Evolutionary conservation across 257 asterid genomes (phyloP), one percentile per base, ranked within the genome.

Genomic region (Perilla frutescens): DNA sequence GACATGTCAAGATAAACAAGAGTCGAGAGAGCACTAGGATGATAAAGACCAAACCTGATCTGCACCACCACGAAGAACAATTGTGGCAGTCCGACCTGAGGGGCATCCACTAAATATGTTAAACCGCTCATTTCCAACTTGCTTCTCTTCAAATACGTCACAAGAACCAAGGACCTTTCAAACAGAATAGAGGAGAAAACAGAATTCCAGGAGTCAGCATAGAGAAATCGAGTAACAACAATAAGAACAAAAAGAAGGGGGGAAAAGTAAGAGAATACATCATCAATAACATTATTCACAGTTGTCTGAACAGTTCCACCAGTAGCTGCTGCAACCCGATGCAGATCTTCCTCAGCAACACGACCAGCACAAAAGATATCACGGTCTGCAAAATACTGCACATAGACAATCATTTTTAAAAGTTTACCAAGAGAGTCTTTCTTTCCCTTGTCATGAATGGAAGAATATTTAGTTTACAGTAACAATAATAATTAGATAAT

Each of bases 331-430:
- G 96, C 98, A 77, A 92, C 96, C 71, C 98, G 82, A 55, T 84
- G 84, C 77, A 92, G 75, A 83, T 92, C 98, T 81, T 90, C 96
- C 79, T 92, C 96, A 75, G 92, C 74, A 26, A 92, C 98, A 78
- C 96, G 98, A 70, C 98, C 98, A 69, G 96, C 98, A 80, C 96
- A 92, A 76, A 92, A 92, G 56, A 92, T 84, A 82, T 92, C 98
- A 64, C 96, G 92, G 70, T 92, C 98, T 50, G 98, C 98, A 83
- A 92, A 92, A 70, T 92, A 92, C 98, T 92, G 92, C 66, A 29
- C 61, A 71, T 53, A 68, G 45, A 71, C 51, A 54, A 79, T 45
- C 68, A 55, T 15, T 48, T 51, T 76, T 64, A 14, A 29, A 44
- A 47, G 49, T 63, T 20, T 31, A 56, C 43, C 48, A 26, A 15